Percentiles rank a stretch among this genome's conserved stretches.
Conservation (phyloP, 2,329 filamentous ascomycete species). For the Xylogone sp. region DNA sequence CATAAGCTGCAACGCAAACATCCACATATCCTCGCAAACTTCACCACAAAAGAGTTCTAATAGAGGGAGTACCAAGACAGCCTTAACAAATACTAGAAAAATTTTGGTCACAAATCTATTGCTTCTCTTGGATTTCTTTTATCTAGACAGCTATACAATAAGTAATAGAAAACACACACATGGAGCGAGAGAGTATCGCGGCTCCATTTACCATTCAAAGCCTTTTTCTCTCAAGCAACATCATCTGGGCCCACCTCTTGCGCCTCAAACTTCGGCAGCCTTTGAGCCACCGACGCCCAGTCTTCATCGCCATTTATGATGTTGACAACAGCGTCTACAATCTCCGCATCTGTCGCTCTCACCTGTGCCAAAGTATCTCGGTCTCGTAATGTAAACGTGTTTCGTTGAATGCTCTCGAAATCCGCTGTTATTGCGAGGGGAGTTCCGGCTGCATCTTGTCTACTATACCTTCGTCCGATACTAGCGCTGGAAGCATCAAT, state of each 20-base stretch:
- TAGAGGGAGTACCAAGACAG: too few relatives aligned
- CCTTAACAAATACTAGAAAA: too few relatives aligned
- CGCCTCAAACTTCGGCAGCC: constrained; percentile 80
- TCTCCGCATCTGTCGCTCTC: constrained; percentile 74
- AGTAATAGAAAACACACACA: too few relatives aligned
- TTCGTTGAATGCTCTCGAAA: constrained; percentile 90
- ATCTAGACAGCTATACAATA: too few relatives aligned
- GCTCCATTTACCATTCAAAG: neutral
- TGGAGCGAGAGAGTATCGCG: neutral
- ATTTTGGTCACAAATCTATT: too few relatives aligned
- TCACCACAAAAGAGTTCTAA: too few relatives aligned
- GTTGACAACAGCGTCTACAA: constrained; percentile 64
- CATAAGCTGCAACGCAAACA: too few relatives aligned
- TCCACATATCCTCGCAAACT: too few relatives aligned
- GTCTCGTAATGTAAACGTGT: constrained; percentile 82
- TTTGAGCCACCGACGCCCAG: constrained; percentile 67
- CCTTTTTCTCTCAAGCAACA: neutral
- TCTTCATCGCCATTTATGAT: constrained; percentile 48
- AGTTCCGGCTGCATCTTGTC: constrained; percentile 94
- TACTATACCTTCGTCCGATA: constrained; percentile 91
- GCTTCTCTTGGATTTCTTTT: too few relatives aligned
- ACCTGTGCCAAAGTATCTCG: constrained; percentile 90
- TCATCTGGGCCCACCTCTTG: constrained; percentile 55
- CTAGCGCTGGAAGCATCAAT: constrained; percentile 87
- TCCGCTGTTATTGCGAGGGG: constrained; percentile 92